A percentile compares a stretch with the other conserved stretches of the same genome.
These are phyloP conservation scores for Kurtzmaniella cleridarum DNA, from an alignment of 805 yeast genomes.

Conservation along the genomic window DNA sequence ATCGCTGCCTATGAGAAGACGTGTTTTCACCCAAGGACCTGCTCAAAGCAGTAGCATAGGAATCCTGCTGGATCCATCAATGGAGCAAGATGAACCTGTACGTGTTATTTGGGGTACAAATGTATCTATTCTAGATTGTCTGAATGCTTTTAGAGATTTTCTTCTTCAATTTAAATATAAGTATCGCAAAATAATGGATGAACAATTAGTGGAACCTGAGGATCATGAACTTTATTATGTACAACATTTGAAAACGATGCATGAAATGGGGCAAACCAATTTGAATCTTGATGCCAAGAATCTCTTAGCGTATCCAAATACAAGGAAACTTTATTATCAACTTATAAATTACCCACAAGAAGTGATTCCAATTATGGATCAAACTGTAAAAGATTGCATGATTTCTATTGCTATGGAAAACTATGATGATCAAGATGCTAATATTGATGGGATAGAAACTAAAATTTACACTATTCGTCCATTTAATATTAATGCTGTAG, in stretches of 20 bases:
- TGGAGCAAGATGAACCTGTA: constrained; percentile 56
- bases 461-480: constrained; percentile 86
- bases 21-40: constrained; percentile 47
- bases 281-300: constrained; percentile 81
- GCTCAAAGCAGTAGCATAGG: constrained; percentile 2
- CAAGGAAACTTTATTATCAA: constrained; percentile 79
- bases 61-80: constrained; percentile 17
- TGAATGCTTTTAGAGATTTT: constrained; percentile 74
- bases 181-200: constrained; percentile 54
- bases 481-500: constrained; percentile 62
- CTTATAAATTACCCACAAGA: constrained; percentile 92
- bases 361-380: constrained; percentile 97
- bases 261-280: constrained; percentile 72
- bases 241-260: constrained; percentile 67
- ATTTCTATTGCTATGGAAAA: constrained; percentile 60
- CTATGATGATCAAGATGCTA: constrained; percentile 22
- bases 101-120: constrained; percentile 98
- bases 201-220: constrained; percentile 34
- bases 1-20: constrained; percentile 64
- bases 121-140: constrained; percentile 85
- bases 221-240: constrained; percentile 76
- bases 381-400: constrained; percentile 85
- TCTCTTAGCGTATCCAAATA: constrained; percentile 65
- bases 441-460: constrained; percentile 69
- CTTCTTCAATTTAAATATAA: constrained; percentile 77